These are phyloP conservation scores for Margaritispora aquatica DNA, from an alignment of 495 filamentous ascomycete species.

Conservation along the genomic window DNA sequence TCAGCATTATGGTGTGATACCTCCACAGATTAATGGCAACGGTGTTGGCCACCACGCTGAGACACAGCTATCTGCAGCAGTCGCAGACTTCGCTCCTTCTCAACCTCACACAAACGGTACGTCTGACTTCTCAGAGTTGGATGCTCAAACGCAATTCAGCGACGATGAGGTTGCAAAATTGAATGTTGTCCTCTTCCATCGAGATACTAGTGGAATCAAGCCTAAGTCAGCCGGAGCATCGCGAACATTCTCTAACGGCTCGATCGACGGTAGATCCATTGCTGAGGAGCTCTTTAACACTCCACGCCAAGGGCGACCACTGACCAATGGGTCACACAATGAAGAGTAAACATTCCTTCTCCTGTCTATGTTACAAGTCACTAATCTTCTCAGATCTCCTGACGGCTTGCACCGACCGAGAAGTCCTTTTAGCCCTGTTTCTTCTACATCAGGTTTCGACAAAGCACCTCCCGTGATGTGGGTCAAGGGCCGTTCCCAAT, in stretches of 20 bases:
- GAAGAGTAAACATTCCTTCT: constrained; percentile 27
- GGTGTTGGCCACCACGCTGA: constrained; percentile 37
- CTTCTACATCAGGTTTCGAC: constrained; percentile 12
- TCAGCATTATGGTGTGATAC: constrained; percentile 29
- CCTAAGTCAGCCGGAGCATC: constrained; percentile 28
- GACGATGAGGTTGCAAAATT: constrained; percentile 50
- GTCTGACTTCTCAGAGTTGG: constrained; percentile 38
- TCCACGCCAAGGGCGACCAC: constrained; percentile 23
- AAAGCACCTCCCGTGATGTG: constrained; percentile 26
- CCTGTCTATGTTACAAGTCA: neutral
- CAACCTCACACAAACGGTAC: constrained; percentile 34
- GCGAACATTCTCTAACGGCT: constrained; percentile 47
- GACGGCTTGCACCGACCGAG: constrained; percentile 19
- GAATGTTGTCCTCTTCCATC: constrained; percentile 24
- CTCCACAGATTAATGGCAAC: constrained; percentile 27
- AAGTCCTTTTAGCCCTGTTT: constrained; percentile 20
- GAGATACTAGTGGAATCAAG: constrained; percentile 12
- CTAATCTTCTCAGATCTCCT: constrained; percentile 21
- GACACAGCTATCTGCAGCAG: constrained; percentile 63
- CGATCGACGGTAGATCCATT: constrained; percentile 45
- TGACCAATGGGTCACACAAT: constrained; percentile 26
- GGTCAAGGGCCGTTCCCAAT: constrained; percentile 22
- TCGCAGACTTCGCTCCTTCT: constrained; percentile 69
- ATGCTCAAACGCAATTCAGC: constrained; percentile 39
- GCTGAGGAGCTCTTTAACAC: constrained; percentile 27